Percentiles rank a stretch among this genome's conserved stretches.
Conservation (phyloP, 495 filamentous ascomycete genomes). For the Penicillium argentinense region DNA sequence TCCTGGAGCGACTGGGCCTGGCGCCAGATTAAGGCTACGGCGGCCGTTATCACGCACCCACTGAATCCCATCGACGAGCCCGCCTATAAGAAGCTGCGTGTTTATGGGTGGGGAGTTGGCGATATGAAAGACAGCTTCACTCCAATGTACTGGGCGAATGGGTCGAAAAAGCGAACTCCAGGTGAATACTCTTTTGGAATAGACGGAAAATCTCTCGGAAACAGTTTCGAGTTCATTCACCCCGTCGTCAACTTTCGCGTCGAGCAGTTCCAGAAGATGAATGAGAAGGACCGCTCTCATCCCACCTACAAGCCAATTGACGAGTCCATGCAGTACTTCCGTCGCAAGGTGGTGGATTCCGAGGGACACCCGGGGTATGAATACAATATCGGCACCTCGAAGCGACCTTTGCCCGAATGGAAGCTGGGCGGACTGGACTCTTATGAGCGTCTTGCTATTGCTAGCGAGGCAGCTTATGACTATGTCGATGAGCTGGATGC, state of each 20-base stretch:
- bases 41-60: slow-evolving; percentile 4
- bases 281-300: slow-evolving; percentile 1
- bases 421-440: slow-evolving; percentile 19
- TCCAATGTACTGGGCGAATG: slow-evolving; percentile 21
- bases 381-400: slow-evolving; percentile 12
- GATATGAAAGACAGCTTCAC: slow-evolving; percentile 18
- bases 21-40: not conserved
- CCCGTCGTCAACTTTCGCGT: slow-evolving; percentile 18
- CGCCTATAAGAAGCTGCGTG: slow-evolving; percentile 1
- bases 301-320: slow-evolving; percentile 14
- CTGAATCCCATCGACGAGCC: not conserved
- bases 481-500: slow-evolving; percentile 23
- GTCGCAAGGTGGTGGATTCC: slow-evolving; percentile 7
- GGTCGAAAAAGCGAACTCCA: slow-evolving; percentile 15
- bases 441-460: slow-evolving; percentile 21
- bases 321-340: slow-evolving; percentile 5
- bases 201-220: slow-evolving; percentile 4
- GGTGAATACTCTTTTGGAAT: slow-evolving; percentile 12
- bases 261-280: slow-evolving; percentile 6
- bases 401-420: slow-evolving; percentile 17
- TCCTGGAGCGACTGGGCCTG: slow-evolving; percentile 9
- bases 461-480: slow-evolving; percentile 14
- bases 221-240: slow-evolving; percentile 20
- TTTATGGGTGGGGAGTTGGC: slow-evolving; percentile 21
- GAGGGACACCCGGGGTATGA: slow-evolving; percentile 8